Conservation (phyloP, 176 grass and related monocot species). For the Cenchrus purpureus region DNA sequence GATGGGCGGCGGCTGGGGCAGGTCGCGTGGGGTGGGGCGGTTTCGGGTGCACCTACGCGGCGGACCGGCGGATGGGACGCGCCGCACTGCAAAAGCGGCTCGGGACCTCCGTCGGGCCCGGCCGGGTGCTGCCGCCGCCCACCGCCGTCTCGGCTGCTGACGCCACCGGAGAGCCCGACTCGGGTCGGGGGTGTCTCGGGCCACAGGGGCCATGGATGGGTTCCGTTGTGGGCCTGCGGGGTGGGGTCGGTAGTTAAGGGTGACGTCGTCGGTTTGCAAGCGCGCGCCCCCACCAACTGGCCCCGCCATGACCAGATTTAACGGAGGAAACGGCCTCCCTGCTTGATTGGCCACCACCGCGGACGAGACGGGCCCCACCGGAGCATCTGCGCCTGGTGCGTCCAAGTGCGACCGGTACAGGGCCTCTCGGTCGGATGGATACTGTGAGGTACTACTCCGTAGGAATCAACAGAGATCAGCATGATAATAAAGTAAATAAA, state of each 20-base stretch:
- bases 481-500: not conserved
- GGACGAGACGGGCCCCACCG: not conserved
- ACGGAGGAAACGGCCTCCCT: not conserved
- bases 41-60: not conserved
- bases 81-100: constrained; percentile 8
- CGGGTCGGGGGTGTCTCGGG: too few species aligned
- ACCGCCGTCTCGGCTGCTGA: too few species aligned
- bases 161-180: too few species aligned
- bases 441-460: too few species aligned
- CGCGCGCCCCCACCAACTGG: not conserved
- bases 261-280: not conserved
- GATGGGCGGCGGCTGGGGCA: constrained; percentile 6
- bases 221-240: not conserved
- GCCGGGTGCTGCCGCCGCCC: not conserved
- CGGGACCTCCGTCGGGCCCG: not conserved
- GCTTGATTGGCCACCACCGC: not conserved
- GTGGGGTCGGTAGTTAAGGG: constrained; percentile 1
- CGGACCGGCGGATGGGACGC: not conserved
- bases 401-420: not conserved
- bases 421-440: not conserved
- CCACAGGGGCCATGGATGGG: too few species aligned
- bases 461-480: not conserved
- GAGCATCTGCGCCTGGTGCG: not conserved
- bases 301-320: not conserved
- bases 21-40: not conserved